Conservation (phyloP, 306 rosid genomes). For the Fragaria ananassa region DNA sequence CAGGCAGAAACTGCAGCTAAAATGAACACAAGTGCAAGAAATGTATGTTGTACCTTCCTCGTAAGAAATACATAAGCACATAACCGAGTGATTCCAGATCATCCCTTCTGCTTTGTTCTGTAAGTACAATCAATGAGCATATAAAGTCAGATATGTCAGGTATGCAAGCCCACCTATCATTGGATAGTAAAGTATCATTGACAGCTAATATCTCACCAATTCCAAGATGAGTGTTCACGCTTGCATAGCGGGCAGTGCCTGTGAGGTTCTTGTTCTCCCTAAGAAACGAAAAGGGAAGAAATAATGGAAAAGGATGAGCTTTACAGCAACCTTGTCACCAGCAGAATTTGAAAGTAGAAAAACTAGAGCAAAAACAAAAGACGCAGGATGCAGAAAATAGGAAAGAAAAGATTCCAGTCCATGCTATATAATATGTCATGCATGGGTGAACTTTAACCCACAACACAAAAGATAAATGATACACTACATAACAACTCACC, state of each 20-base stretch:
- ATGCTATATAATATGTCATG: neutral
- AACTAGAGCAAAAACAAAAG: neutral
- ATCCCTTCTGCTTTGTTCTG: conserved; percentile 99
- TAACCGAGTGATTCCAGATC: conserved; percentile 99
- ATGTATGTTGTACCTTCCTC: conserved; percentile 75
- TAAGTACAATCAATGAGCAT: conserved; percentile 36
- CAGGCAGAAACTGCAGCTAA: conserved; percentile 12
- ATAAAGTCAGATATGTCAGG: conserved; percentile 8
- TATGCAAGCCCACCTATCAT: conserved; percentile 13
- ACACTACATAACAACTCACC: conserved; percentile 44
- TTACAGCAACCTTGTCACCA: neutral
- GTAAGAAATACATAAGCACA: conserved; percentile 92
- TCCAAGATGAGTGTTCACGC: conserved; percentile 98
- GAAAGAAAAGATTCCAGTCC: neutral
- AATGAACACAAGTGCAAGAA: conserved; percentile 18
- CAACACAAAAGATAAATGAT: neutral
- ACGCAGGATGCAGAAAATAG: neutral
- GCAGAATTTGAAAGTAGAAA: neutral
- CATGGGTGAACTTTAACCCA: neutral
- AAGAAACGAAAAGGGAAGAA: neutral
- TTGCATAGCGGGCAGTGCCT: conserved; percentile 99
- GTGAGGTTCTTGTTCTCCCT: conserved; percentile 99
- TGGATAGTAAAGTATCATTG: conserved; percentile 13
- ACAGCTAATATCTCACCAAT: conserved; percentile 58
- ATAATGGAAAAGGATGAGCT: conserved; percentile 10